Base-by-base conservation (phyloP, 2,329 filamentous ascomycete species). In the Colletotrichum tabaci region DNA sequence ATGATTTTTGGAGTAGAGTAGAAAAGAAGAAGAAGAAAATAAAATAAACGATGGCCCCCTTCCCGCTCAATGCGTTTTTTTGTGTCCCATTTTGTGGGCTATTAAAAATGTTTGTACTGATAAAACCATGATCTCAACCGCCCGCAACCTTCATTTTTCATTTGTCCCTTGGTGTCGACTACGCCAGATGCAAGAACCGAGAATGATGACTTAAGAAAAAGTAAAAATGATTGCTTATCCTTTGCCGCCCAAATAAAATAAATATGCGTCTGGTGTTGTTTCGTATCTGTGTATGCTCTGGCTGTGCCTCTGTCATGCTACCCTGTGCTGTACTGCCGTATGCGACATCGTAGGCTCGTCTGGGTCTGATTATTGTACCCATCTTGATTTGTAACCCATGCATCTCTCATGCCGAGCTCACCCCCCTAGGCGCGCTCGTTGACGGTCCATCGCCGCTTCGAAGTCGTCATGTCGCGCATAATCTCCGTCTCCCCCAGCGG, bases 381-480 rank as follows among this genome's bases (percentile, higher is more conserved):
- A 4, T 46, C 6, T 30, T 42, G 35, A 13, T 10, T 38, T 30
- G 46, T 50, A n/a, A 47, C 53, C 26, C 46, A 53, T 26, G 42
- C 44, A 35, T 58, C 23, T 21, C 21, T 42, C 9, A 8, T 6
- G 30, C 6, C 13, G 21, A 40, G 62, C 26, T 23, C 15, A 26
- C 8, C 3, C 30, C 21, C 3, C 40, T 71, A 71, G 18, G 73
- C 73, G 38, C 78, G 82, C 75, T 90, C 87, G 56, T 84, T 88
- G 5, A 89, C 84, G 26, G 87, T 89, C 88, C 88, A 90, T 30
- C 88, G 82, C 62, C 88, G 79, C 79, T 89, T 90, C 1, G 83
- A 80, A 23, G 82, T 80, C 44, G 81, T 84, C 67, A 83, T 68
- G 67, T 89, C 87, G 8, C 85, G 81, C 40, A 83, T 79, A 21